These are phyloP conservation scores for Brassica carinata DNA, from an alignment of 345 rosid species.

Conservation along the genomic window DNA sequence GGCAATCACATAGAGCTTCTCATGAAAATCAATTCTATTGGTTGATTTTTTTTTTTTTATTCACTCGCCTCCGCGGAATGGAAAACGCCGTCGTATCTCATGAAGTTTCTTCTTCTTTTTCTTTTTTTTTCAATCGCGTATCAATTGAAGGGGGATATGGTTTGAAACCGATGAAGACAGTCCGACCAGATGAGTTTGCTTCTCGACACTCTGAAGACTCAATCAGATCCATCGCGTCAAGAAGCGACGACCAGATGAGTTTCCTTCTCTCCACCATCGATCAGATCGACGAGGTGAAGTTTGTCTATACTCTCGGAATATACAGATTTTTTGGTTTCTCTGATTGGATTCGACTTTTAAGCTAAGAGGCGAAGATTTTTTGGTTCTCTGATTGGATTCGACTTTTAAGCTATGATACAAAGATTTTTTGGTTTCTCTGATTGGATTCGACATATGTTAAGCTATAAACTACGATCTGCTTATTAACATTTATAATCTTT, in stretches of 20 bases:
- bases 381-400: background rate
- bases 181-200: no score
- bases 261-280: conserved; percentile 68
- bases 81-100: no score
- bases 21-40: no score
- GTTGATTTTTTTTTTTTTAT: no score
- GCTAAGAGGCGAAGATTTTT: no score
- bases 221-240: conserved; percentile 56
- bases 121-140: no score
- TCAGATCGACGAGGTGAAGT: conserved; percentile 62
- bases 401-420: background rate
- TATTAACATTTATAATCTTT: background rate
- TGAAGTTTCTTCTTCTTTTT: no score
- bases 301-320: background rate
- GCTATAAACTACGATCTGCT: conserved; percentile 1
- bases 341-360: background rate
- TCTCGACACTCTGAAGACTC: background rate
- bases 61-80: no score
- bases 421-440: no score
- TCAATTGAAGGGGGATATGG: no score
- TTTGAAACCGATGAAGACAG: no score
- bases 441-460: background rate
- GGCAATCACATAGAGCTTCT: no score
- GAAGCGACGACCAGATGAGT: conserved; percentile 47
- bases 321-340: conserved; percentile 10